phyloP scores from a whole-genome alignment of 768 basidiomycete genomes.

The Pholiota conissans region DNA sequence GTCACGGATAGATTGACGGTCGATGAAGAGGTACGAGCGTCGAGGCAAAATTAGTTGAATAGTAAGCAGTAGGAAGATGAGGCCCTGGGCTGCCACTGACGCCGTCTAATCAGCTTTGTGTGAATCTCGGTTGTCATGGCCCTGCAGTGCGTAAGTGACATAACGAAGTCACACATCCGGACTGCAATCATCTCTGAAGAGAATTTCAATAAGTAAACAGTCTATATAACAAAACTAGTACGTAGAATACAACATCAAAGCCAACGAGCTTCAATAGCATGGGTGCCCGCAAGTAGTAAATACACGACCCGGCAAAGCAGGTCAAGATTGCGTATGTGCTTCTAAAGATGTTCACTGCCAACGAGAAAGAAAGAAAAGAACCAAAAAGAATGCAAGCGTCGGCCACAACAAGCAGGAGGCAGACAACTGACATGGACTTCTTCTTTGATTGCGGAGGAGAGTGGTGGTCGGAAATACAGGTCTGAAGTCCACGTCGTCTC shows the following conservation, averaged over 20 bases:
- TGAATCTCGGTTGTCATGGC: neutral
- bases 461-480: neutral
- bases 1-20: neutral
- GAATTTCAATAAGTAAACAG: slow-evolving; percentile 10
- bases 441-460: neutral
- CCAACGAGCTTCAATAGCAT: slow-evolving; percentile 8
- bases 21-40: neutral
- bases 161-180: neutral
- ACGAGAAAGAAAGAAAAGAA: neutral
- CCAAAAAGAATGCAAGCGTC: slow-evolving; percentile 4
- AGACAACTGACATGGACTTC: neutral
- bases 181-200: neutral
- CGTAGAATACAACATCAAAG: slow-evolving; percentile 18
- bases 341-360: slow-evolving; percentile 14
- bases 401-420: neutral
- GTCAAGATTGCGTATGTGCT: slow-evolving; percentile 11
- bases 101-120: neutral
- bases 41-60: neutral
- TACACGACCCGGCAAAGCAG: slow-evolving; percentile 15
- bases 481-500: slow-evolving; percentile 20
- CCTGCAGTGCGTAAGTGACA: neutral
- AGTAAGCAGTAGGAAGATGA: neutral
- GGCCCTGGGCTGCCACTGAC: neutral
- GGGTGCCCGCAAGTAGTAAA: slow-evolving; percentile 8
- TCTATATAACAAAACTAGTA: slow-evolving; percentile 15